Conservation (phyloP, 306 rosid species). For the Malus fusca region DNA sequence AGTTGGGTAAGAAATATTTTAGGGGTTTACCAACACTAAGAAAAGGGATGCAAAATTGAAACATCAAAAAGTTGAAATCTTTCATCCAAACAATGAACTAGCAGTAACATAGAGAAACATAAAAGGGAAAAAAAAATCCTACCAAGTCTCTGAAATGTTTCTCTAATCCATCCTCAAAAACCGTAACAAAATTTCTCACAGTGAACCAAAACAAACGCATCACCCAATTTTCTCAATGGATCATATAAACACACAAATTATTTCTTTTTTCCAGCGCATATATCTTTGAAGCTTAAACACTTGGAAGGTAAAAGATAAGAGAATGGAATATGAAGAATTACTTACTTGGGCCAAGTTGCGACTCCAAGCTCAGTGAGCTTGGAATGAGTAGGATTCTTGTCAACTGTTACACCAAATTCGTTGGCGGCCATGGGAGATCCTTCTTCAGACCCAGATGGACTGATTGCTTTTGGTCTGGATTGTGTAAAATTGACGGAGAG, state of each 20-base stretch:
- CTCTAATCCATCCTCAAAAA: neutral
- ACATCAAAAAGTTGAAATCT: neutral
- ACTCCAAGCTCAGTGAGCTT: constrained; percentile 6
- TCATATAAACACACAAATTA: neutral
- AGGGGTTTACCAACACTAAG: no score
- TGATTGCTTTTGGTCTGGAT: neutral
- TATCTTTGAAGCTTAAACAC: no score
- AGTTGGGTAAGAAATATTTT: no score
- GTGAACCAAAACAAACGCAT: neutral
- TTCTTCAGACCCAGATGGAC: neutral
- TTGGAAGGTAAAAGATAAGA: neutral
- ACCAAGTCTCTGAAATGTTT: neutral
- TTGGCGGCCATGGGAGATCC: neutral
- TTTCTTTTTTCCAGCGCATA: neutral
- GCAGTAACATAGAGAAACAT: no score
- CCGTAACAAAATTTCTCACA: neutral
- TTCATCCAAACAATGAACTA: no score
- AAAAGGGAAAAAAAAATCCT: neutral
- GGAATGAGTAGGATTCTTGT: constrained; percentile 6
- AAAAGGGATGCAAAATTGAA: neutral
- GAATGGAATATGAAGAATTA: neutral
- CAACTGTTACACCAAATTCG: constrained; percentile 6
- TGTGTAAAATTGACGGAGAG: neutral
- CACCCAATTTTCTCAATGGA: neutral
- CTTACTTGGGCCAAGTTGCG: constrained; percentile 6